These are phyloP conservation scores for Zopfia rhizophila DNA, from an alignment of 2,329 filamentous ascomycete genomes.

Conservation along the genomic window DNA sequence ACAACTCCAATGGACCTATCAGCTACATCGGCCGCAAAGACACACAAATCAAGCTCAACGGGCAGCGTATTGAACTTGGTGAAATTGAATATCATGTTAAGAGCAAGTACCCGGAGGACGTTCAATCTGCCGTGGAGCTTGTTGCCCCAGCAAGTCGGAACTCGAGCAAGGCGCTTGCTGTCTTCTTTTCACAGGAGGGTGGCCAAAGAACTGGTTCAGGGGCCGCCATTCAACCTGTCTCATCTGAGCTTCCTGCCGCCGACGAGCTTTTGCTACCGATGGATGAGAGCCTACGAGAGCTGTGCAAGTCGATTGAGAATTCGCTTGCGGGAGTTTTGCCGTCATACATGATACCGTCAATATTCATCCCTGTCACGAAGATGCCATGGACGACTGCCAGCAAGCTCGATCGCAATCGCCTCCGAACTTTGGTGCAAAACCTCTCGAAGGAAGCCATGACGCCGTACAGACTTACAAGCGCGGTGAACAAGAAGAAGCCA, in stretches of 20 bases:
- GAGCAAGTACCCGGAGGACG: slow-evolving; percentile 41
- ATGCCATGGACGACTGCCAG: slow-evolving; percentile 45
- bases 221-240: slow-evolving; percentile 26
- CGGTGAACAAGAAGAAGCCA: slow-evolving; percentile 41
- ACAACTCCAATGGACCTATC: slow-evolving; percentile 35
- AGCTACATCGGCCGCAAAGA: slow-evolving; percentile 38
- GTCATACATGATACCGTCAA: slow-evolving; percentile 47
- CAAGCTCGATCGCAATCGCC: slow-evolving; percentile 46
- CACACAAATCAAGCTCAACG: slow-evolving; percentile 42
- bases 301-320: slow-evolving; percentile 45
- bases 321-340: slow-evolving; percentile 40
- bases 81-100: slow-evolving; percentile 48
- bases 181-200: slow-evolving; percentile 40
- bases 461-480: slow-evolving; percentile 41
- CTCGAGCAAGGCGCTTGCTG: slow-evolving; percentile 42
- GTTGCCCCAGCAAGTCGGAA: slow-evolving; percentile 41
- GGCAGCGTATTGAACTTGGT: slow-evolving; percentile 31
- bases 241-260: slow-evolving; percentile 29
- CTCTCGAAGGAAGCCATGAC: slow-evolving; percentile 41
- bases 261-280: slow-evolving; percentile 44
- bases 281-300: slow-evolving; percentile 32
- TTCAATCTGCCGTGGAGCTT: slow-evolving; percentile 46
- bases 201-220: slow-evolving; percentile 12
- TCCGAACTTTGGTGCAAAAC: slow-evolving; percentile 38
- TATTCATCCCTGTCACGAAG: slow-evolving; percentile 43